Evolutionary conservation across 768 basidiomycete genomes (phyloP).

Genomic region (Trametes meyenii): DNA sequence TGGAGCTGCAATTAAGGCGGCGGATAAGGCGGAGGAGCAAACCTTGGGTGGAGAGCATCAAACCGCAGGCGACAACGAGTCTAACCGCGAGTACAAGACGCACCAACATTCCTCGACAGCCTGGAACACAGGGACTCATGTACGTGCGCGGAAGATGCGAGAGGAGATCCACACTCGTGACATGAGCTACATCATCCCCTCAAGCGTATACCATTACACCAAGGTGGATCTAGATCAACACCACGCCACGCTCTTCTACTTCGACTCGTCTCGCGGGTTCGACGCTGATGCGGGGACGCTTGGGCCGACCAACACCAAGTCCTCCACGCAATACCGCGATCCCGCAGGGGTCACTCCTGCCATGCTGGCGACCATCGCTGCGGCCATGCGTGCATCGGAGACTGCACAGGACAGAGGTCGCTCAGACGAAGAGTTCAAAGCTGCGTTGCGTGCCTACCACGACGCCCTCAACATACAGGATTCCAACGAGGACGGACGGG

Average conservation of each 20-base stretch:
- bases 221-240: background rate
- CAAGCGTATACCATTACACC: background rate
- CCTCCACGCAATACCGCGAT: background rate
- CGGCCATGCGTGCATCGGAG: background rate
- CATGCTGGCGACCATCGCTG: background rate
- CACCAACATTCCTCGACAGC: background rate
- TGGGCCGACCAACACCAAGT: background rate
- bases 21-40: background rate
- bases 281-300: background rate
- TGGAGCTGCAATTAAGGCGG: background rate
- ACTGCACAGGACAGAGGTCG: too few species aligned
- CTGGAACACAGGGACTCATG: background rate
- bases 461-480: too few species aligned
- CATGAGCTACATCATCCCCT: background rate
- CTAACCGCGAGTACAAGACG: background rate
- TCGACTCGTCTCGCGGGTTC: background rate
- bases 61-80: background rate
- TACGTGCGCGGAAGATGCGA: background rate
- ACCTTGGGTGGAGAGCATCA: background rate
- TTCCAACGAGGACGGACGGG: too few species aligned
- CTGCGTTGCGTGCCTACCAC: too few species aligned
- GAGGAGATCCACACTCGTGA: background rate
- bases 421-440: too few species aligned
- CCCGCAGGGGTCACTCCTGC: background rate
- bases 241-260: conserved; percentile 1